Conservation (phyloP, 139 green algal genomes). For the Chlamydomonas sphaeroides region DNA sequence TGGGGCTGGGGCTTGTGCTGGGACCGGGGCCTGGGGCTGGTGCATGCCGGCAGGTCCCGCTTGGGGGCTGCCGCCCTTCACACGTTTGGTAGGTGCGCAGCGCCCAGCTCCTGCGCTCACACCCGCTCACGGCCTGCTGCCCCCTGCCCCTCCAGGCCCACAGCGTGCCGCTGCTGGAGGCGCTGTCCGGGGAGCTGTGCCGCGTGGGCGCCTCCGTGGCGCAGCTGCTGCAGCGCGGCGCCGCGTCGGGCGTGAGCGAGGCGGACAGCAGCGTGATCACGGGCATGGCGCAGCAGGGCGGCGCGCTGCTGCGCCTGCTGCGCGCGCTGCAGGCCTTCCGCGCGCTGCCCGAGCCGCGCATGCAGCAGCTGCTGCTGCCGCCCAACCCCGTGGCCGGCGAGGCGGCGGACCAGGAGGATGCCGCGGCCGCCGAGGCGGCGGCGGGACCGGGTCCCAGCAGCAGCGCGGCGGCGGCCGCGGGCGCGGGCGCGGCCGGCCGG, state of each 20-base stretch:
- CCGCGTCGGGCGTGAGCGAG: conserved; percentile 39
- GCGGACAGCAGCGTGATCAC: conserved; percentile 42
- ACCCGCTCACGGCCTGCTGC: too few relatives aligned
- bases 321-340: conserved; percentile 71
- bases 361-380: conserved; percentile 25
- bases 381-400: not conserved
- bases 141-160: too few relatives aligned
- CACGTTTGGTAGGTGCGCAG: too few relatives aligned
- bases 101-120: too few relatives aligned
- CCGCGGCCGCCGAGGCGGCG: not conserved
- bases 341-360: conserved; percentile 4
- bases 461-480: not conserved
- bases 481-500: not conserved
- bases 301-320: conserved; percentile 74
- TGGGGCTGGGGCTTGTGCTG: too few relatives aligned
- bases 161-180: conserved; percentile 63
- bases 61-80: too few relatives aligned
- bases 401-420: not conserved
- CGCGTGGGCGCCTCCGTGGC: conserved; percentile 40
- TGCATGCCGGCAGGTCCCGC: too few relatives aligned
- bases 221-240: conserved; percentile 51
- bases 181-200: conserved; percentile 60
- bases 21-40: too few relatives aligned
- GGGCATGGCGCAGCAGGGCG: conserved; percentile 56
- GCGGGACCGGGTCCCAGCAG: conserved; percentile 1